Evolutionary conservation across 2,329 filamentous ascomycete genomes (phyloP).

Genomic region (Xylaria sp.): DNA sequence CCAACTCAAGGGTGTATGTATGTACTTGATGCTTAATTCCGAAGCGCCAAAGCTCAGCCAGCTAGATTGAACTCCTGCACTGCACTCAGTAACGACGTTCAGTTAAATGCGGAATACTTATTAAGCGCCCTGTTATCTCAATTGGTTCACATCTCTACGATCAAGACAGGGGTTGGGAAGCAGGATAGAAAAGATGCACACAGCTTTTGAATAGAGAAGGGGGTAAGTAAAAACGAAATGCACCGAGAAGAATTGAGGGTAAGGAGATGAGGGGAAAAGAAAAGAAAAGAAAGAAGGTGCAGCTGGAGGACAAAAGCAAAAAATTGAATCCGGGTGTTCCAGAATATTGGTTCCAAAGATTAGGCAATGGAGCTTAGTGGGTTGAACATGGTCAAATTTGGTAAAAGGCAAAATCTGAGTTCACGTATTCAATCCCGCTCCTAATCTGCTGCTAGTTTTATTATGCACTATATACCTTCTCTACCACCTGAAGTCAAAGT

Average conservation of each 20-base stretch:
- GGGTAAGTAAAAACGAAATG: neutral
- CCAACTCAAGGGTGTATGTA: too few species aligned
- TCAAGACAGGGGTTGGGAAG: too few species aligned
- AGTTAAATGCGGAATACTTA: too few species aligned
- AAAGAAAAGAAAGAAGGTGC: conserved; percentile 9
- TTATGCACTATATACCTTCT: conserved; percentile 6
- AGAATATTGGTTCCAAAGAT: conserved; percentile 30
- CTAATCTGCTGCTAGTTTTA: conserved; percentile 1
- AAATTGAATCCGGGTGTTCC: conserved; percentile 28
- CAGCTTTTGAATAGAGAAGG: too few species aligned
- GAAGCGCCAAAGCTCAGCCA: too few species aligned
- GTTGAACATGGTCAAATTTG: conserved; percentile 29
- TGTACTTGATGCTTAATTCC: too few species aligned
- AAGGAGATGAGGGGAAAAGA: neutral
- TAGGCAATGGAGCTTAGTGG: conserved; percentile 29
- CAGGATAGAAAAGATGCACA: too few species aligned
- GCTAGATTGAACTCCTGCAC: too few species aligned
- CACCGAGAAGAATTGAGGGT: neutral
- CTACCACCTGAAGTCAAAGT: neutral
- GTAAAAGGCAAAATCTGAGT: conserved; percentile 32
- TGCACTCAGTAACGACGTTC: too few species aligned
- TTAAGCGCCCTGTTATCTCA: too few species aligned
- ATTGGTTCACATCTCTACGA: too few species aligned
- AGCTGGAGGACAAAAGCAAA: conserved; percentile 19
- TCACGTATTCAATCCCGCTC: conserved; percentile 31